phyloP scores from a whole-genome alignment of 2,329 filamentous ascomycete genomes.

The Pestalotiopsis sp. region DNA sequence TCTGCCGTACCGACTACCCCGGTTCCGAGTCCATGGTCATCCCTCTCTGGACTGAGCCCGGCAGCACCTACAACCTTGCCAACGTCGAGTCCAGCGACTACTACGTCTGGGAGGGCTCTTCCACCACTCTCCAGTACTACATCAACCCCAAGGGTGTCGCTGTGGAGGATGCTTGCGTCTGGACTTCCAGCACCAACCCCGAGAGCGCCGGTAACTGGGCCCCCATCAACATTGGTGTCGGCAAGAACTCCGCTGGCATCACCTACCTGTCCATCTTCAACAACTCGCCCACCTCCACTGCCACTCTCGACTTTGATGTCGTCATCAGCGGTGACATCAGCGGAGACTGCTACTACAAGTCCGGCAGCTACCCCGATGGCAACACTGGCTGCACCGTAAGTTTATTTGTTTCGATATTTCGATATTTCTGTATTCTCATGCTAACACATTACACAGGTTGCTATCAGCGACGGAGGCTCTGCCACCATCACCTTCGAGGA shows the following conservation, averaged over 20 bases:
- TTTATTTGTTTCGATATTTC: constrained; percentile 26
- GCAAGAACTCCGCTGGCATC: constrained; percentile 62
- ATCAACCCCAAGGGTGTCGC: constrained; percentile 80
- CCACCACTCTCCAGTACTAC: constrained; percentile 90
- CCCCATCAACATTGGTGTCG: constrained; percentile 83
- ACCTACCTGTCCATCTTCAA: constrained; percentile 86
- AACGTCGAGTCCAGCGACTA: constrained; percentile 74
- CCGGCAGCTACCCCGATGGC: constrained; percentile 60
- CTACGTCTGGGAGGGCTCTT: constrained; percentile 75
- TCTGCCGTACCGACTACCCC: constrained; percentile 97
- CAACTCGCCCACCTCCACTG: constrained; percentile 75
- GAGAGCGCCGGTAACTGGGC: constrained; percentile 80
- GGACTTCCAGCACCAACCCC: constrained; percentile 57
- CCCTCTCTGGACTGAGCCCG: constrained; percentile 67
- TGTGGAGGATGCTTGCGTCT: constrained; percentile 73
- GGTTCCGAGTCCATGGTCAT: constrained; percentile 89
- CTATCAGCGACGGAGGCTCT: constrained; percentile 41
- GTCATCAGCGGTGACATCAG: constrained; percentile 69
- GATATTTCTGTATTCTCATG: background rate
- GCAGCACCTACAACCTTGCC: constrained; percentile 65
- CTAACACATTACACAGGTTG: constrained; percentile 39
- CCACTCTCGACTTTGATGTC: constrained; percentile 77
- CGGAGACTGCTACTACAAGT: constrained; percentile 64
- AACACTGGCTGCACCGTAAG: constrained; percentile 82
- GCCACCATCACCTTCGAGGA: constrained; percentile 49